Base-by-base conservation (phyloP, 179 eudicot species). In the Spergularia azorica region DNA sequence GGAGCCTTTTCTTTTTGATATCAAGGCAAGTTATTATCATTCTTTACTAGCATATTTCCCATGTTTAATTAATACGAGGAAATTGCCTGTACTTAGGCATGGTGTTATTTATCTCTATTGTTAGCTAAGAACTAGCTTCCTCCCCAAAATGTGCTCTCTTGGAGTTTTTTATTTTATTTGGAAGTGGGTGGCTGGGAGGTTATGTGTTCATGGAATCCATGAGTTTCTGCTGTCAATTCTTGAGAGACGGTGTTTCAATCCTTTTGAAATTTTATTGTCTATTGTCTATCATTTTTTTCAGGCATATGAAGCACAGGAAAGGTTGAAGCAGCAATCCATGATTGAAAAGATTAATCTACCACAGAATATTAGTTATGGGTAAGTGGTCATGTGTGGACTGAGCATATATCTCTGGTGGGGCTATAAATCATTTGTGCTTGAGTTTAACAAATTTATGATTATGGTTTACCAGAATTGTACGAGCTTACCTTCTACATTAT, bases 401-500 rank as follows among this genome's bases (percentile, higher is more conserved):
- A 20, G 59, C 20, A 57, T 62, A 3, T 55, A 55, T 59, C 18
- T 67, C 51, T 71, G 67, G 4, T 20, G 9, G 39, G 58, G 70
- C 0, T 61, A 17, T 18, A 46, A 66, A 60, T 54, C 2, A 70
- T 61, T 26, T 8, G 61, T 52, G n/a, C 21, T 52, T 3, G 50
- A 51, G 18, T 7, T 46, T 55, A 11, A 18, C 9, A 48, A 61
- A 75, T 67, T 66, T 55, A 50, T 71, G 67, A 11, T 41, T 83
- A 59, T 84, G 85, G 59, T 79, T 77, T 61, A 74, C 62, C 95
- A 95, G 98, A 71, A 75, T 95, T 71, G 94, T 95, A 57, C 92
- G 95, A 43, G 86, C 97, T 63, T 95, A 95, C 82, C 87, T 95
- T 79, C 90, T 89, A 55, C 97, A 95, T 77, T 93, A 95, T 87